A percentile compares a stretch with the other conserved stretches of the same genome.
Conservation (phyloP, 208 protist genomes). For the Novymonas esmeraldas region DNA sequence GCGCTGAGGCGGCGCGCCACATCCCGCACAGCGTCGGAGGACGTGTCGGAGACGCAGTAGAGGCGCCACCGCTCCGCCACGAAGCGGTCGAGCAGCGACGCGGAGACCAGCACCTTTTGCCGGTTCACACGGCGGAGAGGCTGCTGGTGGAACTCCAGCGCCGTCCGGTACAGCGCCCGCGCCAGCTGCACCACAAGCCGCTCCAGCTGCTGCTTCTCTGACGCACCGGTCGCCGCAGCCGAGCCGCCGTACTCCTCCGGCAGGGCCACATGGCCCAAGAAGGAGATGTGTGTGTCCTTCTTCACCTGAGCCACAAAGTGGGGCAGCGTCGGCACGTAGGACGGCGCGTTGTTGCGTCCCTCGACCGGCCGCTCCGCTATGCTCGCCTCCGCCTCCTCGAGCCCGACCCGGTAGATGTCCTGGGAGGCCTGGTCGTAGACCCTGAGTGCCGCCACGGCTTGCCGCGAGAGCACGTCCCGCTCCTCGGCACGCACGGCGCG, state of each 20-base stretch:
- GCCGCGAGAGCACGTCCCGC: conserved; percentile 58
- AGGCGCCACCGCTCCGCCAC: conserved; percentile 38
- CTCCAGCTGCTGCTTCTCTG: conserved; percentile 49
- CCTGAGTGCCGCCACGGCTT: conserved; percentile 62
- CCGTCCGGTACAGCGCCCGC: conserved; percentile 54
- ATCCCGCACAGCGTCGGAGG: conserved; percentile 30
- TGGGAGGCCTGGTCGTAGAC: conserved; percentile 59
- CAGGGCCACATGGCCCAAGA: conserved; percentile 61
- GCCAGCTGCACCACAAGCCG: conserved; percentile 62
- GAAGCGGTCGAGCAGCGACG: conserved; percentile 73
- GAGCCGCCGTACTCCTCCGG: conserved; percentile 27
- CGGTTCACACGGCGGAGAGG: conserved; percentile 64
- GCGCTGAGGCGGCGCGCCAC: conserved; percentile 59
- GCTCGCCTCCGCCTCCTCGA: conserved; percentile 44
- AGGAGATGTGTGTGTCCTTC: conserved; percentile 75
- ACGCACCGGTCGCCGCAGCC: neutral
- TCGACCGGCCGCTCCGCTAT: conserved; percentile 41
- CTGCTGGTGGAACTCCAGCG: conserved; percentile 77
- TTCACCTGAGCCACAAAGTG: conserved; percentile 74
- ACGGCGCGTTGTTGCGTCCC: conserved; percentile 33
- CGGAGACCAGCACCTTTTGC: conserved; percentile 83
- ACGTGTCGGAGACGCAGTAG: conserved; percentile 19
- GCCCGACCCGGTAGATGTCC: conserved; percentile 69
- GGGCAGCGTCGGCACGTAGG: conserved; percentile 71
- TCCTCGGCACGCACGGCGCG: conserved; percentile 75